Percentiles rank a stretch among this genome's conserved stretches.
Conservation (phyloP, 805 yeast species). For the Ogataea ramenticola region DNA sequence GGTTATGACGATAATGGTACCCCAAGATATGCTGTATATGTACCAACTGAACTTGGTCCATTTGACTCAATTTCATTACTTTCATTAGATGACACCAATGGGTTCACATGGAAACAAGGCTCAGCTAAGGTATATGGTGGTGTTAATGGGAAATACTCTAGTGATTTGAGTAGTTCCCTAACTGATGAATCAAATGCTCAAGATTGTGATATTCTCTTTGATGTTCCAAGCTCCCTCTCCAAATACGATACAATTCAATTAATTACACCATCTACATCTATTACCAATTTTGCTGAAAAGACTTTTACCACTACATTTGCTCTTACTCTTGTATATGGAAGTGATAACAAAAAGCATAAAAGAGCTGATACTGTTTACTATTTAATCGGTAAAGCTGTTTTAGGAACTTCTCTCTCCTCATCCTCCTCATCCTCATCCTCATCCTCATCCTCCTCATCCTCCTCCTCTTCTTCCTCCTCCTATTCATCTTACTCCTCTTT, state of each 20-base stretch:
- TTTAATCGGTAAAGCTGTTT: constrained; percentile 10
- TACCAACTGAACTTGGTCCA: constrained; percentile 15
- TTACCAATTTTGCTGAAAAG: constrained; percentile 12
- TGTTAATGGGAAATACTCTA: background rate
- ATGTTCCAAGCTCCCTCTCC: constrained; percentile 3
- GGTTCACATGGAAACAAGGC: constrained; percentile 14
- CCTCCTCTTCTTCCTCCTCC: background rate
- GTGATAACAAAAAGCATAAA: constrained; percentile 5
- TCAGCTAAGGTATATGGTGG: constrained; percentile 7
- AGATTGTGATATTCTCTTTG: constrained; percentile 8
- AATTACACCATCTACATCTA: constrained; percentile 7
- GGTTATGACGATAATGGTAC: constrained; percentile 10
- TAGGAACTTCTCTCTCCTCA: background rate
- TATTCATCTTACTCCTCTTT: background rate
- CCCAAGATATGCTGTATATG: constrained; percentile 13
- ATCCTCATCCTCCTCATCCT: background rate
- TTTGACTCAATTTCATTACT: constrained; percentile 11
- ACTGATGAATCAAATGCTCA: constrained; percentile 7
- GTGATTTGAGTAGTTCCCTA: constrained; percentile 3
- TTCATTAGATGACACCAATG: constrained; percentile 9
- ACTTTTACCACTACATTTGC: constrained; percentile 16
- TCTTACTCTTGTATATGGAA: constrained; percentile 5
- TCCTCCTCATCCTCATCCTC: constrained; percentile 2
- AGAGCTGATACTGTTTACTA: constrained; percentile 14
- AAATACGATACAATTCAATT: constrained; percentile 8